Evolutionary conservation across 1,284 basidiomycete genomes (phyloP).

Genomic region (Moesziomyces globuligerus): DNA sequence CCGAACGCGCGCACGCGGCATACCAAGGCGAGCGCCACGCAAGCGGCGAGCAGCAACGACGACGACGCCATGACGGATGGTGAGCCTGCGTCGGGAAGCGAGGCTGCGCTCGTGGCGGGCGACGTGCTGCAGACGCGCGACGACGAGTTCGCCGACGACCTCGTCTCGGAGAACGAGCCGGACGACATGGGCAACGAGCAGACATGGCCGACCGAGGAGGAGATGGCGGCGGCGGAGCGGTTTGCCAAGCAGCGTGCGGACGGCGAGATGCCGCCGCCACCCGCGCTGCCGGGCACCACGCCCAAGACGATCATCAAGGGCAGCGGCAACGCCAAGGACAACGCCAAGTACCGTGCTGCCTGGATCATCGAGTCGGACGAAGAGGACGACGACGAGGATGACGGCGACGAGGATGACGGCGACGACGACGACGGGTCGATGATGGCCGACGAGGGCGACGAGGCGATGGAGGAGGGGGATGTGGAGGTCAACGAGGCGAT

Average conservation of each 20-base stretch:
- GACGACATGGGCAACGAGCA: slow-evolving; percentile 93
- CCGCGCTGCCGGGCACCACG: slow-evolving; percentile 68
- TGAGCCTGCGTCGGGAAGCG: slow-evolving; percentile 55
- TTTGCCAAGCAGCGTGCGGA: slow-evolving; percentile 30
- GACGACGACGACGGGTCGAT: slow-evolving; percentile 79
- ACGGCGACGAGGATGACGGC: slow-evolving; percentile 79
- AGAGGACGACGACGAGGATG: slow-evolving; percentile 63
- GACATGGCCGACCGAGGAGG: slow-evolving; percentile 98
- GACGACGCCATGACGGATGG: slow-evolving; percentile 26
- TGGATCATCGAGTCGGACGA: slow-evolving; percentile 64
- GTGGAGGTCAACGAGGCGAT: slow-evolving; percentile 74
- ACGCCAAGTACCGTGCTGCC: slow-evolving; percentile 58
- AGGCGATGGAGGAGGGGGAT: slow-evolving; percentile 73
- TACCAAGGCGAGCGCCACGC: slow-evolving; percentile 35
- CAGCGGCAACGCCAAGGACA: slow-evolving; percentile 66
- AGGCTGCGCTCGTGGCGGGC: slow-evolving; percentile 67
- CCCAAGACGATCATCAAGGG: slow-evolving; percentile 60
- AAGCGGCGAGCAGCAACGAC: slow-evolving; percentile 5
- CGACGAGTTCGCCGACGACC: slow-evolving; percentile 81
- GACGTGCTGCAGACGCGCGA: slow-evolving; percentile 73
- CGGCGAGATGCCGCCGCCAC: slow-evolving; percentile 50
- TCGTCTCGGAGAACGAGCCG: slow-evolving; percentile 85
- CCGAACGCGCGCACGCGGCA: slow-evolving; percentile 34
- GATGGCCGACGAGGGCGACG: slow-evolving; percentile 72
- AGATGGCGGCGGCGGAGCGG: slow-evolving; percentile 73